Evolutionary conservation across 2,329 filamentous ascomycete species (phyloP).

Genomic region (Aspergillus tamarii): DNA sequence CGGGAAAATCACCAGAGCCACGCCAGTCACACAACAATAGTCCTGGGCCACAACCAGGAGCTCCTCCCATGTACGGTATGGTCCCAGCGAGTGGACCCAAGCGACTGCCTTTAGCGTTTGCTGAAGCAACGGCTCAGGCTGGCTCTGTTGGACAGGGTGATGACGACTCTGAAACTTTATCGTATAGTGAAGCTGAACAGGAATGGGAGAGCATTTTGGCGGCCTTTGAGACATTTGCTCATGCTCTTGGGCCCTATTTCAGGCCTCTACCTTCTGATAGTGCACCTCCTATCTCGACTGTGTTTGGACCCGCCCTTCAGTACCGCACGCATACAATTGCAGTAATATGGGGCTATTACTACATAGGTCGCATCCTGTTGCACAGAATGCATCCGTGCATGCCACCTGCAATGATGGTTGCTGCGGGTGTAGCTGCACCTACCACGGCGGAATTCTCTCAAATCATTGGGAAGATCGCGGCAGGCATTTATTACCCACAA

Average conservation of each 20-base stretch:
- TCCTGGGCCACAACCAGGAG: conserved; percentile 15
- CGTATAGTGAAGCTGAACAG: conserved; percentile 68
- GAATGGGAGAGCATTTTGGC: conserved; percentile 69
- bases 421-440: conserved; percentile 74
- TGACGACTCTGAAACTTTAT: conserved; percentile 63
- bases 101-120: conserved; percentile 56
- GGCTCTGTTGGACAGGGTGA: conserved; percentile 38
- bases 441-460: conserved; percentile 73
- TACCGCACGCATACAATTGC: conserved; percentile 88
- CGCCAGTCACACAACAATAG: conserved; percentile 16
- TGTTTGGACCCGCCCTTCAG: conserved; percentile 79
- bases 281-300: conserved; percentile 63
- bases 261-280: conserved; percentile 73
- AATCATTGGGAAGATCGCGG: conserved; percentile 77
- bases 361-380: conserved; percentile 82
- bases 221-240: conserved; percentile 50
- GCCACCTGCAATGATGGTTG: conserved; percentile 87
- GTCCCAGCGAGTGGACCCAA: conserved; percentile 46
- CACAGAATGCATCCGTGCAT: conserved; percentile 82
- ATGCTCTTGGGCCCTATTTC: conserved; percentile 73
- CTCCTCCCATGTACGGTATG: conserved; percentile 54
- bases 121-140: conserved; percentile 47
- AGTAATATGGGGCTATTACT: conserved; percentile 83
- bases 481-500: conserved; percentile 62
- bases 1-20: conserved; percentile 11